A percentile compares a stretch with the other conserved stretches of the same genome.
Conservation (phyloP, 345 rosid species). For the Eutrema heterophyllum region DNA sequence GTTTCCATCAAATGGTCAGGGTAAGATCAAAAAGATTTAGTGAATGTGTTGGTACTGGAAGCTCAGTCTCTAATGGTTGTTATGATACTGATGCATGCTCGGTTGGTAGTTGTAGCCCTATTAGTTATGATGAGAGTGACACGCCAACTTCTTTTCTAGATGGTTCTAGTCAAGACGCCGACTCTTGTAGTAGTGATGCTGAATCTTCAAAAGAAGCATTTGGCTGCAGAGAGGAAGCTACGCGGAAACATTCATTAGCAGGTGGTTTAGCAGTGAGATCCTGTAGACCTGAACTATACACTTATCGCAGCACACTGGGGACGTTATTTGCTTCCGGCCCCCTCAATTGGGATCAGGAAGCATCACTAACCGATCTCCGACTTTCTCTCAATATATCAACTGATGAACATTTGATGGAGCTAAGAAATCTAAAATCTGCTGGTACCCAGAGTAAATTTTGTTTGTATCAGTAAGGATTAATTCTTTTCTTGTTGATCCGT, state of each 20-base stretch:
- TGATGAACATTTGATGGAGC: conserved; percentile 74
- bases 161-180: conserved; percentile 28
- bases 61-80: conserved; percentile 27
- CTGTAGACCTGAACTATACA: conserved; percentile 56
- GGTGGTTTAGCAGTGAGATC: conserved; percentile 38
- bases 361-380: conserved; percentile 68
- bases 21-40: conserved; percentile 31
- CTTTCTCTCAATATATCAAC: conserved; percentile 59
- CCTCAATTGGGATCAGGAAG: conserved; percentile 76
- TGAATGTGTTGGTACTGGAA: conserved; percentile 23
- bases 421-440: conserved; percentile 52
- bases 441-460: conserved; percentile 37
- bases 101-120: conserved; percentile 65
- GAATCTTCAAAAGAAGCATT: conserved; percentile 34
- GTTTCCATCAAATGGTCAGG: conserved; percentile 37
- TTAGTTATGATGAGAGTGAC: conserved; percentile 23
- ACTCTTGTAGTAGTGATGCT: conserved; percentile 40
- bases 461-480: conserved; percentile 7
- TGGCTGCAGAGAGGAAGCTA: conserved; percentile 20
- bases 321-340: conserved; percentile 67
- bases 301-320: conserved; percentile 46
- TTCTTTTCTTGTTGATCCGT: conserved; percentile 8
- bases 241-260: conserved; percentile 18
- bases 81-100: conserved; percentile 45
- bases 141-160: conserved; percentile 22